Conservation (phyloP, 192 early-diverging fungal species). For the Chytriomyces sp. region DNA sequence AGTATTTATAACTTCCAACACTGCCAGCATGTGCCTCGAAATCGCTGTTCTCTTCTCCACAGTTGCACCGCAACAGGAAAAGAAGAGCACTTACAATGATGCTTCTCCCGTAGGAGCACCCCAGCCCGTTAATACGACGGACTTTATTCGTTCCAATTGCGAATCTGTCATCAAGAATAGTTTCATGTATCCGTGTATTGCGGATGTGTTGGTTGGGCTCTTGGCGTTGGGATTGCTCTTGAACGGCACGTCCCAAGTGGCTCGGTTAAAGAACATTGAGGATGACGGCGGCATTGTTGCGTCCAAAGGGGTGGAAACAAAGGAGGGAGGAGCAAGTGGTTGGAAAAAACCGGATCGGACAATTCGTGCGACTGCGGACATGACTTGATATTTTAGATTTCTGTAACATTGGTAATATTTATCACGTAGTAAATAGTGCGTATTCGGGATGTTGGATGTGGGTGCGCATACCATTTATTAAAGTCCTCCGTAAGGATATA, state of each 20-base stretch:
- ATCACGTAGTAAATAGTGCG: too few relatives aligned
- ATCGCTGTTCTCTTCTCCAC: neutral
- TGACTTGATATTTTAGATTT: too few relatives aligned
- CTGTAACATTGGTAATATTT: too few relatives aligned
- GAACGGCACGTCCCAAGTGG: neutral
- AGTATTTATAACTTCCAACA: neutral
- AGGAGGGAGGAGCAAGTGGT: too few relatives aligned
- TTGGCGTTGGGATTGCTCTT: neutral
- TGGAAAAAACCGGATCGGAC: too few relatives aligned
- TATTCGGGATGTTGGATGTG: too few relatives aligned
- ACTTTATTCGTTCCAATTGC: neutral
- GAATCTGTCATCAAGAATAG: neutral
- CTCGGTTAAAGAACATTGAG: neutral
- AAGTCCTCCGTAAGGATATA: too few relatives aligned
- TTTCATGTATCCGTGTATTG: neutral
- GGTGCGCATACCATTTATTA: too few relatives aligned
- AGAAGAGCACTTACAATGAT: too few relatives aligned
- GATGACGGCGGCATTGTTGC: neutral
- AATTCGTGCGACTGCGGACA: too few relatives aligned
- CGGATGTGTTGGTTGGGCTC: neutral
- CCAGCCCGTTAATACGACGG: neutral
- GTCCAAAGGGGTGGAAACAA: too few relatives aligned
- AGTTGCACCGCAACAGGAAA: neutral
- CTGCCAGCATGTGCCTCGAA: neutral
- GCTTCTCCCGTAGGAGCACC: too few relatives aligned